phyloP scores from a whole-genome alignment of 768 basidiomycete genomes.

The Lactarius tabidus region DNA sequence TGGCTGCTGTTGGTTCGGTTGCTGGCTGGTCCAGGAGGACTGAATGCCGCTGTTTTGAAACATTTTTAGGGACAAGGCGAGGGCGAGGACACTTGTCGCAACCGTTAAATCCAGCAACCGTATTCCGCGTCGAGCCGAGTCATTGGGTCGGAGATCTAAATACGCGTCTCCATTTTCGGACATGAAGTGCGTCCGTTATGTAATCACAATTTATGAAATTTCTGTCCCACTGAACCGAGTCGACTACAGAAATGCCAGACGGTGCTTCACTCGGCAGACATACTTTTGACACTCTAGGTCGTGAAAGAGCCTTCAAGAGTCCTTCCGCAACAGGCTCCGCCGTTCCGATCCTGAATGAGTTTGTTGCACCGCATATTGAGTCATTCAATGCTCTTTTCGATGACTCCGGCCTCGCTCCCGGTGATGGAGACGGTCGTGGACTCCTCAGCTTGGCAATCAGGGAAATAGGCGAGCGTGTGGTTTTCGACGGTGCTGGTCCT shows the following conservation, averaged over 20 bases:
- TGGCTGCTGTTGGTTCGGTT: constrained; percentile 62
- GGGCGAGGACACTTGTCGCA: neutral
- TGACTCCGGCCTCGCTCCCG: constrained; percentile 73
- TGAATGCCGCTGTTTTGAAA: constrained; percentile 49
- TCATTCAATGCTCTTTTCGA: constrained; percentile 97
- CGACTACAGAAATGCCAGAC: constrained; percentile 60
- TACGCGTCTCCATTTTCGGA: constrained; percentile 13
- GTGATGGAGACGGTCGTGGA: constrained; percentile 75
- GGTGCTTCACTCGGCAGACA: too few species aligned
- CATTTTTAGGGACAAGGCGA: constrained; percentile 41
- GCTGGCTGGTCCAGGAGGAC: constrained; percentile 67
- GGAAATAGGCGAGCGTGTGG: constrained; percentile 88
- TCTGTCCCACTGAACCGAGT: neutral
- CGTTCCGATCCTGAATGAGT: constrained; percentile 83
- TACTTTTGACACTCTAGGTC: constrained; percentile 77
- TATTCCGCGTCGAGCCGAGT: neutral
- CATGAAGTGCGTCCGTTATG: constrained; percentile 8
- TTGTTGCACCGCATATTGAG: constrained; percentile 90
- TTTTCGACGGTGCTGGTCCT: constrained; percentile 75
- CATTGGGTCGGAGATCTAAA: constrained; percentile 22
- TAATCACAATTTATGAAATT: neutral
- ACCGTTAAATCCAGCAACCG: neutral
- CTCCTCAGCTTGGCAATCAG: constrained; percentile 71
- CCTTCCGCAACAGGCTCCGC: constrained; percentile 67
- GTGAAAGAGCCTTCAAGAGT: constrained; percentile 73